Percentiles rank a stretch among this genome's conserved stretches.
Conservation (phyloP, 2,329 filamentous ascomycete genomes). For the Nemania sp. region DNA sequence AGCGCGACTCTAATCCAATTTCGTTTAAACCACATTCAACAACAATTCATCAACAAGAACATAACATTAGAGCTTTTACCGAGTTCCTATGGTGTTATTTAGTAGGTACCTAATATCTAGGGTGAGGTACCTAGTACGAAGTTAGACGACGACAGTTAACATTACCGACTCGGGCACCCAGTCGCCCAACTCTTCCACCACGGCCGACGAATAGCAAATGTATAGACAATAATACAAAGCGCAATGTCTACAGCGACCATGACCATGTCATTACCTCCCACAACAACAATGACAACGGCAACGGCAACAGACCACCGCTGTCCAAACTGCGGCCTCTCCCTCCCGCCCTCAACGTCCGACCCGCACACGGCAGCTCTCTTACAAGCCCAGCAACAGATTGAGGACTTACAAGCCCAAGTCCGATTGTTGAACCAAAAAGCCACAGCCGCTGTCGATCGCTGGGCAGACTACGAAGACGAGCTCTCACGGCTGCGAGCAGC, state of each 20-base stretch:
- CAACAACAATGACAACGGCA: conserved; percentile 39
- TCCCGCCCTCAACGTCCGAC: conserved; percentile 51
- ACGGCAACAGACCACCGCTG: conserved; percentile 56
- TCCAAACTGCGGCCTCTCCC: conserved; percentile 62
- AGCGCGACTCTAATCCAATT: not conserved
- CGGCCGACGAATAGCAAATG: not conserved
- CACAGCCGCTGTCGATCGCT: conserved; percentile 71
- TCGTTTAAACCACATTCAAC: not conserved
- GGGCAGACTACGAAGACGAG: conserved; percentile 86
- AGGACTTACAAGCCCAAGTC: conserved; percentile 78
- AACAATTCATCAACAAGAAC: not conserved
- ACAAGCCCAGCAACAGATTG: conserved; percentile 70
- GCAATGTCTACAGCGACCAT: conserved; percentile 44
- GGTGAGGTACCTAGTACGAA: not conserved
- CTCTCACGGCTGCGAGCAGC: conserved; percentile 68
- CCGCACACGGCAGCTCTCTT: conserved; percentile 58
- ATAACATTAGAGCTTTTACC: not conserved
- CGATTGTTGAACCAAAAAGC: conserved; percentile 77
- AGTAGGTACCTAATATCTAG: too few relatives aligned
- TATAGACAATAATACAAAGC: not conserved
- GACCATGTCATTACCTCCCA: conserved; percentile 46
- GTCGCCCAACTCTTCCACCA: not conserved
- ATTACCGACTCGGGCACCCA: not conserved
- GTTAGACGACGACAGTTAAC: not conserved
- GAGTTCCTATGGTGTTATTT: too few relatives aligned